Conservation (phyloP, 2,329 filamentous ascomycete species). For the Trichoderma sp. region DNA sequence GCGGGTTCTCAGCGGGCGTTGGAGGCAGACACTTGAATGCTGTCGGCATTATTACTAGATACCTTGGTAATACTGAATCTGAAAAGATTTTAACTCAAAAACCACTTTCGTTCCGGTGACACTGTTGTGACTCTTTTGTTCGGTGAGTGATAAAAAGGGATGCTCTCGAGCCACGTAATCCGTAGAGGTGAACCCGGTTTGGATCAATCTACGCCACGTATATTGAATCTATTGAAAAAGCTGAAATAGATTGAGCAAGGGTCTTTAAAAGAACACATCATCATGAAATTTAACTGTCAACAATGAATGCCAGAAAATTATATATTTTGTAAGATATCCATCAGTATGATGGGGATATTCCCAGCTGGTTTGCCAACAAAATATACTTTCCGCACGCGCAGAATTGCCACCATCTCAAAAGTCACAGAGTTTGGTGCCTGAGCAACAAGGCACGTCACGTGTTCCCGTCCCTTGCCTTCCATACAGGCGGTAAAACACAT, state of each 20-base stretch:
- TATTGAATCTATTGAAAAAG: neutral
- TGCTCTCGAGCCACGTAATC: neutral
- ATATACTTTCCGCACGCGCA: neutral
- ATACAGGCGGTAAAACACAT: slow-evolving; percentile 19
- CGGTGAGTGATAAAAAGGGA: neutral
- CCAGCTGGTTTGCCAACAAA: neutral
- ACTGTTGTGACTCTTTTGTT: neutral
- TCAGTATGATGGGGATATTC: neutral
- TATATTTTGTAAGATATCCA: neutral
- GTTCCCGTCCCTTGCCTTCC: slow-evolving; percentile 9
- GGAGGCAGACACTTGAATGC: slow-evolving; percentile 11
- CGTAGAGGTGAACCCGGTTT: neutral
- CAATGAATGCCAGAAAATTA: neutral
- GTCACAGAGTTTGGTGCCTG: slow-evolving; percentile 9
- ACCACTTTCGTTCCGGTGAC: neutral
- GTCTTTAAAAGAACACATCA: neutral
- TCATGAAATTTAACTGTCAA: neutral
- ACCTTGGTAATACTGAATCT: neutral
- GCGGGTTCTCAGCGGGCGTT: slow-evolving; percentile 20
- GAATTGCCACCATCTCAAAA: neutral
- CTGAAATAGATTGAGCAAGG: neutral
- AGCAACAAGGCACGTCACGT: slow-evolving; percentile 19
- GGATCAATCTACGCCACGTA: neutral
- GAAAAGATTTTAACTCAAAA: neutral
- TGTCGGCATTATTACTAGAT: slow-evolving; percentile 7